Evolutionary conservation across 2,329 filamentous ascomycete species (phyloP).

Genomic region (Trichoderma koningii): DNA sequence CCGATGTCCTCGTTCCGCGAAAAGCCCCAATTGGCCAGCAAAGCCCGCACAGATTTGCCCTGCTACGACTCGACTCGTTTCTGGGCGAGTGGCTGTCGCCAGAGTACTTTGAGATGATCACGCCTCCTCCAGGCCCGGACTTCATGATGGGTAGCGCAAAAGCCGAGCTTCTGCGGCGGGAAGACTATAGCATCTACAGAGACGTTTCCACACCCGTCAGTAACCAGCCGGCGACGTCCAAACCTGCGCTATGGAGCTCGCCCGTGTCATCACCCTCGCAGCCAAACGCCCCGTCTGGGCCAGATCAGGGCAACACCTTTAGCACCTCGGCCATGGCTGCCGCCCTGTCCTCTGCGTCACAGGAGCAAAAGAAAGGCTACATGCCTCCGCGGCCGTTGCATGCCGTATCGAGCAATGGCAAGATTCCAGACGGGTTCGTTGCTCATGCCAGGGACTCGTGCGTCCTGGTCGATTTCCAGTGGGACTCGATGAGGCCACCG

Average conservation of each 20-base stretch:
- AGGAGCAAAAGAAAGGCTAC: conserved; percentile 55
- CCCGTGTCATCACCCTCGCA: conserved; percentile 35
- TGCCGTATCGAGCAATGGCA: conserved; percentile 75
- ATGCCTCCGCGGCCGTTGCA: conserved; percentile 78
- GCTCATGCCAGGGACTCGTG: conserved; percentile 88
- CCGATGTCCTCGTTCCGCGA: conserved; percentile 42
- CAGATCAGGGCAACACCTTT: conserved; percentile 34
- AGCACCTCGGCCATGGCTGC: conserved; percentile 39
- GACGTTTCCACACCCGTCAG: conserved; percentile 29
- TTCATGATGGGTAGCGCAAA: conserved; percentile 90
- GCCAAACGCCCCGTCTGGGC: conserved; percentile 29
- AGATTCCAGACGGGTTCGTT: conserved; percentile 86
- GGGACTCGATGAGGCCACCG: conserved; percentile 84
- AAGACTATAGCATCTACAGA: conserved; percentile 62
- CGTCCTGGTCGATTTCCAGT: conserved; percentile 85
- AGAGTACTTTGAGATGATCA: conserved; percentile 91
- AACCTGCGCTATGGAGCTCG: conserved; percentile 40
- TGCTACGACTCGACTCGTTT: conserved; percentile 85
- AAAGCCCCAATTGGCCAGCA: conserved; percentile 34
- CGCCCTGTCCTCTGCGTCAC: conserved; percentile 38
- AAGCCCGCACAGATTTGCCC: conserved; percentile 54
- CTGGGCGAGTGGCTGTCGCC: conserved; percentile 94
- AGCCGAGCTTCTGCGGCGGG: conserved; percentile 76
- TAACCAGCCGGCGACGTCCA: neutral
- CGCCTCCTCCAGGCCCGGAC: conserved; percentile 79